Evolutionary conservation across 2,329 filamentous ascomycete species (phyloP), one percentile per base, ranked within the genome.

Genomic region (Aureobasidium sp.): DNA sequence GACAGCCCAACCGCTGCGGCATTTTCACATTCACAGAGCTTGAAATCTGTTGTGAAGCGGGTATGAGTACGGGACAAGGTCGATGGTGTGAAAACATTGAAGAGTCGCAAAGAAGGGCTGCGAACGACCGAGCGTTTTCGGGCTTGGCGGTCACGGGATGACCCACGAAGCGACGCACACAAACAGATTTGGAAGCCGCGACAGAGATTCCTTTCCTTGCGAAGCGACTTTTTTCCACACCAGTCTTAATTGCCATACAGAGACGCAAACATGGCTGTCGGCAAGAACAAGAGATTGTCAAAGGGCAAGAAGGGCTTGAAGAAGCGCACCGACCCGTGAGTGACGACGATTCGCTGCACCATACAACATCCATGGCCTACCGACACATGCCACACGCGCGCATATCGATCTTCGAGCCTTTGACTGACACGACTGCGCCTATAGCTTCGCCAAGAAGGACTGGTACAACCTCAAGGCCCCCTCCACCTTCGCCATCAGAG

Each of bases 231-330:
- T 44, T n/a, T 53, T 53, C 25, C 16, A 39, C 22, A 53, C 16
- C 41, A 45, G 16, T 32, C 27, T 42, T 42, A 6, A 45, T 45
- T 45, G 41, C 51, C 39, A 44, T 53, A 39, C 41, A 47, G 12
- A 44, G 21, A 37, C 61, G 64, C 63, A 63, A 68, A 59, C 63
- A 69, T 89, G 85, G 85, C 85, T 81, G 85, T 89, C 76, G 85
- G 85, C 80, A 89, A 89, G 88, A 98, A 98, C 86, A 98, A 98
- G 90, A 90, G 93, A 83, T 85, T 98, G 81, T 97, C 93, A 65
- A 98, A 98, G 85, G 93, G 93, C 80, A 98, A 97, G 89, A 98
- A 98, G 85, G 91, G 93, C 77, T 83, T 97, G 74, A 97, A 97
- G 89, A 97, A 98, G 91, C 91, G 91, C 80, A 91, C 90, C 70